Base-by-base conservation (phyloP, 1,139 yeast genomes). In the Blastobotrys buckinghamii region DNA sequence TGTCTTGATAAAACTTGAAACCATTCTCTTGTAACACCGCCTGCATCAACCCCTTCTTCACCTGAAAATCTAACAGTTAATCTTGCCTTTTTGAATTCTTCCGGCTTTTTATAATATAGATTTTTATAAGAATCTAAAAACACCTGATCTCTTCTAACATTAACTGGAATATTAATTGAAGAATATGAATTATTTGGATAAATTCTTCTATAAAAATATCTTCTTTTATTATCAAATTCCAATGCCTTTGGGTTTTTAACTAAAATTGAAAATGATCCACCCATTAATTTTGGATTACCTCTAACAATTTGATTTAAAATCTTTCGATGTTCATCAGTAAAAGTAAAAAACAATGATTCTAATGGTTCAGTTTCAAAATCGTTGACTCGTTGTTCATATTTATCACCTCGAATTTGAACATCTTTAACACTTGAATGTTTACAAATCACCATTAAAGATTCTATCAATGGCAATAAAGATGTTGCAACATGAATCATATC, bases 1-100 rank as follows among this genome's bases (percentile, higher is more conserved):
- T 92, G 97, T 53, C 97, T 75, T 0, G 97, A 84, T 50, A 94
- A 70, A 9, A 90, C 96, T 64, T 89, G 97, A 62, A 84, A 90
- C 98, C 98, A 94, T 66, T 94, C 99, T 61, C 98, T 75, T 0
- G 97, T 88, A 20, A 94, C 84, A 46, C 99, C 99, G 58, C 99
- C 99, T 2, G 97, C 98, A 73, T 94, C 99, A 45, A 92, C 87
- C 57, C 98, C 99, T 51, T 86, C 85, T 65, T 94, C 99, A 3
- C 96, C 96, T 58, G 82, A 84, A 70, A 94, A 94, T 30, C 77
- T 77, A 40, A 94, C 81, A 49, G 85, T 92, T 57, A 92, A 71
- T 55, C 84, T 82, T 4, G 92, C 78, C 47, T 79, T 76, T 59
- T 82, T 79, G 63, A 90, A 81, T 53, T 86, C 95, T 13, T 82